Base-by-base conservation (phyloP, 176 grass and related monocot species). In the Oryza australiensis region DNA sequence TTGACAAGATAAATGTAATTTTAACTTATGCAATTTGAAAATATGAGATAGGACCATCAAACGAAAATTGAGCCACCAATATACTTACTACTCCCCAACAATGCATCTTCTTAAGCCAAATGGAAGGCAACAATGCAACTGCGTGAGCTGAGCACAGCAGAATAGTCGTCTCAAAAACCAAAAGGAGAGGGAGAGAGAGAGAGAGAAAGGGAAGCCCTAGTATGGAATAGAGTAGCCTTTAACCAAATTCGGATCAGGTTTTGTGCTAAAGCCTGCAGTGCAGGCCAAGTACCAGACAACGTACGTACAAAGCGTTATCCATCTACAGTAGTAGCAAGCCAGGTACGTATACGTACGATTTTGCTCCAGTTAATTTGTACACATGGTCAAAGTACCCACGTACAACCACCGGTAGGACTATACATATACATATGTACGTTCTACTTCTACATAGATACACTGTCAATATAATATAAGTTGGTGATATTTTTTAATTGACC, bases 281-380 rank as follows among this genome's bases (percentile, higher is more conserved):
- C 87, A 84, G 28, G 11, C 81, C 30, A 75, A 35, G 66, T 53
- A 55, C 74, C 60, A 45, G 80, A 66, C 76, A 88, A 88, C 64
- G 68, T 73, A 84, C 75, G 81, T 74, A 88, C 85, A 82, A 82
- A 18, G 73, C 73, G 65, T 82, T 72, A 46, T 66, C 72, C 24
- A 7, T 78, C 12, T 68, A 80, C 72, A 82, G 70, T 66, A 8
- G 34, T 0, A 14, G 22, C 24, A 18, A 14, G 13, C 43, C 43
- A 46, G 43, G 43, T 18, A 53, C 38, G 38, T 18, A 7, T 53
- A 53, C 16, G 48, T 53, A 49, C 46, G 46, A 37, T 40, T 40
- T 53, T 70, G 45, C 22, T 66, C 28, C 41, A 26, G 28, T 49
- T n/a, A 26, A 75, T 30, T 55, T 26, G n/a, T 28, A 42, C 14